These are phyloP conservation scores for Pyrenula aspistea DNA, from an alignment of 495 filamentous ascomycete species.

Conservation along the genomic window DNA sequence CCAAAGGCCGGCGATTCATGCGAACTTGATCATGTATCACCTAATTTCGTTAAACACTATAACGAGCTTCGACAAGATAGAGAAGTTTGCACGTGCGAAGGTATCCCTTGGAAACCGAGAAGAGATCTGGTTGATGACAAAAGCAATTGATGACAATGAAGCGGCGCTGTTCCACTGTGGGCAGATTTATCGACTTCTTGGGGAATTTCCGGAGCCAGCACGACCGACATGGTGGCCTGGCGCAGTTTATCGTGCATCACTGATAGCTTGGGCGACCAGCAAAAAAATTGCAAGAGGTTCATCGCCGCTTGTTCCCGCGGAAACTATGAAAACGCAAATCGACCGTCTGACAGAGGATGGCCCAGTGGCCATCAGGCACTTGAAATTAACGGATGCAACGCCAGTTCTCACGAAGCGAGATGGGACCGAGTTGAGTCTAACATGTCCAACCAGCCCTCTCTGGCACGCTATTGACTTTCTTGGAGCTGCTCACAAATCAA, in stretches of 20 bases:
- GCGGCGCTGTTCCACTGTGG: slow-evolving; percentile 49
- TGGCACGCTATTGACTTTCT: not conserved
- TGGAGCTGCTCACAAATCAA: not conserved
- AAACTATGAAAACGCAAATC: too few relatives aligned
- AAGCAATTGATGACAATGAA: slow-evolving; percentile 39
- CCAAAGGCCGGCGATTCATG: slow-evolving; percentile 21
- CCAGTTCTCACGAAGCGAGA: not conserved
- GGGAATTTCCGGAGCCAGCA: slow-evolving; percentile 26
- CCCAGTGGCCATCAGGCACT: too few relatives aligned
- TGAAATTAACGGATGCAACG: too few relatives aligned
- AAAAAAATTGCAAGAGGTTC: slow-evolving; percentile 8
- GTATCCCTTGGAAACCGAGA: slow-evolving; percentile 12
- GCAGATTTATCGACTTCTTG: slow-evolving; percentile 41
- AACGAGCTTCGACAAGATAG: slow-evolving; percentile 46
- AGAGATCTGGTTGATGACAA: slow-evolving; percentile 19
- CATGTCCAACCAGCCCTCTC: not conserved
- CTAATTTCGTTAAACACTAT: slow-evolving; percentile 48
- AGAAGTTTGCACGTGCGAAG: slow-evolving; percentile 42
- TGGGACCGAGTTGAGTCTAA: not conserved
- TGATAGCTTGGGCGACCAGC: slow-evolving; percentile 38
- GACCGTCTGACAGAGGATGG: too few relatives aligned
- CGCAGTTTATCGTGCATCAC: slow-evolving; percentile 37
- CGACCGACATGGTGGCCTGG: slow-evolving; percentile 42
- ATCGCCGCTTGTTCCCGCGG: too few relatives aligned
- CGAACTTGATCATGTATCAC: slow-evolving; percentile 52